Conservation (phyloP, 176 grass and related monocot genomes). For the Cenchrus fungigraminus region DNA sequence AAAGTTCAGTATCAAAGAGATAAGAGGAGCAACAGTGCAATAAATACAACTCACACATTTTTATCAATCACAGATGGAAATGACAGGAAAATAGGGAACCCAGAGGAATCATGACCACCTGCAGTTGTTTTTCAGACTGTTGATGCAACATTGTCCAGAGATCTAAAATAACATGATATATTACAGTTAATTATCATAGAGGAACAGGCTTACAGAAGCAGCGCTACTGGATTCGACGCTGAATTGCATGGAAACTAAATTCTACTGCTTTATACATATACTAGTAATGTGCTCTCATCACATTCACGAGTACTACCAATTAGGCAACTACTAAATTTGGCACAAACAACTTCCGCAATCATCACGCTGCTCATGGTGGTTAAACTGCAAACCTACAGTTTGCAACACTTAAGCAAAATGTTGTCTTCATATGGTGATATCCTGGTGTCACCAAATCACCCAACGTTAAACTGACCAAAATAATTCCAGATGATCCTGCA, state of each 20-base stretch:
- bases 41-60: neutral
- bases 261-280: constrained; percentile 28
- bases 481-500: constrained; percentile 2
- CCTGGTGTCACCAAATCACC: neutral
- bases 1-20: neutral
- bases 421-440: constrained; percentile 6
- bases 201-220: neutral
- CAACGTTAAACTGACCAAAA: constrained; percentile 15
- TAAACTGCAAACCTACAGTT: constrained; percentile 30
- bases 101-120: neutral
- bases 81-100: neutral
- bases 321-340: neutral
- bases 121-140: neutral
- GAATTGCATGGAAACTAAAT: neutral
- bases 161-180: neutral
- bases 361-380: neutral
- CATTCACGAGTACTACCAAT: neutral
- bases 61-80: neutral
- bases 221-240: constrained; percentile 16
- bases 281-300: neutral
- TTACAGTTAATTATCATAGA: neutral
- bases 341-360: constrained; percentile 1
- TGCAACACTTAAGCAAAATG: neutral
- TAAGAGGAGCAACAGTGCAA: neutral
- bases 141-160: constrained; percentile 15